Base-by-base conservation (phyloP, 2,329 filamentous ascomycete genomes). In the Colletotrichum spinosum region DNA sequence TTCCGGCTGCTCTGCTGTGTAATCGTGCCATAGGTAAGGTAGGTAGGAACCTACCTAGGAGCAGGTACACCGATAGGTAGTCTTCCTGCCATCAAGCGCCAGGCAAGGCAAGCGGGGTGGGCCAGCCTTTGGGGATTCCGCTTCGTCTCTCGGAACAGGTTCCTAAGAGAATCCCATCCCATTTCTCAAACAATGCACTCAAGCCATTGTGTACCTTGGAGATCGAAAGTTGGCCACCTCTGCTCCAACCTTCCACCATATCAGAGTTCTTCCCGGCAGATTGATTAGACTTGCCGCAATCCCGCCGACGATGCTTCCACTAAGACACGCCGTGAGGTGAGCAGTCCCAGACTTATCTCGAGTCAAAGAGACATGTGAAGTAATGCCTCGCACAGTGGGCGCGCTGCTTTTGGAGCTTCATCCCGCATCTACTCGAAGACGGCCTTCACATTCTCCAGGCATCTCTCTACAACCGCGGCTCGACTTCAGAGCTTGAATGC, bases 381-480 rank as follows among this genome's bases (percentile, higher is more conserved):
- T 50, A 34, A 11, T 13, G 53, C 62, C 63, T 66, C 48, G 57
- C 58, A 50, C 39, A 50, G 17, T n/a, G 62, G 62, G 58, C 52
- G 58, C 15, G n/a, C 62, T 57, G 52, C 41, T 25, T 53, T 56
- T 41, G 42, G 57, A 42, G 46, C 58, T 48, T 15, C 45, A 42
- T 41, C 52, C 37, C 58, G 58, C 46, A 35, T 56, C 46, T n/a
- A n/a, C 25, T 15, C 37, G 39, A 44, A 35, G 8, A 35, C 57
- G 12, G 33, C 50, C 46, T 39, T 45, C n/a, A 37, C 33, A 9
- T 35, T 50, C 33, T 12, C 58, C 42, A 57, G 62, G 44, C 52
- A 48, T 34, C 41, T 65, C 12, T 62, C 52, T 17, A 52, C 58
- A 62, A 56, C 58, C 39, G 58, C 52, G 15, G 62, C 37, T 44